Evolutionary conservation across 2,329 filamentous ascomycete genomes (phyloP), one percentile per base, ranked within the genome.

Genomic region (Apiospora pterosperma): DNA sequence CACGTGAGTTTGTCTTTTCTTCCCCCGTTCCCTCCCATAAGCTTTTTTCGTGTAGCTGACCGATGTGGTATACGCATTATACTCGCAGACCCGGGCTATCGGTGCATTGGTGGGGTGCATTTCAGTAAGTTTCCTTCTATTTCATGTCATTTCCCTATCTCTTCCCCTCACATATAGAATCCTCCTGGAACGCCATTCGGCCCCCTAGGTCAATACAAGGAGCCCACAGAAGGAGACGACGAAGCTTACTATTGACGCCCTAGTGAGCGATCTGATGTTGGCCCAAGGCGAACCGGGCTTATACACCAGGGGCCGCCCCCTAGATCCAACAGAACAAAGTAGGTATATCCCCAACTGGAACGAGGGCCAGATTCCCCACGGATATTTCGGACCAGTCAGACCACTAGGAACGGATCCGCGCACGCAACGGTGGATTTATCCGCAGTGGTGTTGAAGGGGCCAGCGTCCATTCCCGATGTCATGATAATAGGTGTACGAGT

Each of bases 221-320:
- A 21, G 39, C 3, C 41, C 36, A 3, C 2, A 36, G 5, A 6
- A 25, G 16, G 10, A 16, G 44, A 8, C 8, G 6, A n/a, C 28
- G 25, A 19, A n/a, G 12, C 36, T 34, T 16, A 31, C 38, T 36
- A 61, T n/a, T 36, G 14, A 59, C 61, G 68, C 44, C 65, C 64
- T 31, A 68, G 48, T 69, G 34, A 66, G 65, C 58, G 67, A 68
- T 31, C 42, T 52, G 31, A 62, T 65, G 31, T 36, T 67, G 12
- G 64, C 64, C 23, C 59, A 67, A 58, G 66, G 66, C 21, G 42
- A 66, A 10, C 66, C 67, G 3, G 61, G 59, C n/a, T 4, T 69
- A 36, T 69, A 66, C 48, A 36, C 42, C 8, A 36, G 4, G 6
- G 8, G 19, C n/a, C 14, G 19, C 31, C 48, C 36, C 19, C 52